Base-by-base conservation (phyloP, 345 rosid genomes). In the Lumnitzera littorea region DNA sequence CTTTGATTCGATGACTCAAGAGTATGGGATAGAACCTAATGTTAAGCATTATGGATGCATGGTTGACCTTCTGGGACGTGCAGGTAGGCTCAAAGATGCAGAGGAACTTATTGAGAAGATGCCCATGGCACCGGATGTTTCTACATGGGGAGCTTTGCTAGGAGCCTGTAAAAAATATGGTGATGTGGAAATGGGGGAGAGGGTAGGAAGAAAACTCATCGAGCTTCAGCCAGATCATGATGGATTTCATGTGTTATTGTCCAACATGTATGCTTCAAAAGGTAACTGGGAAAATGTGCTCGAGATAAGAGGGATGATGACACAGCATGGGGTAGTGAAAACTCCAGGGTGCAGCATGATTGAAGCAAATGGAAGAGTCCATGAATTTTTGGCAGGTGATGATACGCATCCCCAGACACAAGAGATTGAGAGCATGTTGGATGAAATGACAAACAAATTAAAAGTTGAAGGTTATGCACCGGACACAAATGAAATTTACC, bases 321-420 rank as follows among this genome's bases (percentile, higher is more conserved):
- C n/a, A 53, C 74, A 67, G 51, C 70, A 60, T 53, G 70, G 76
- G n/a, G 67, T 81, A 70, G 48, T 72, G 58, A 81, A 78, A 63
- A 60, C 67, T 51, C 83, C 86, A 2, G 83, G 81, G 24, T 76
- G 79, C 48, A 81, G 81, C 74, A 71, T 74, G 77, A 76, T 78
- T 63, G 71, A 75, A 59, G 74, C 60, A 17, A 68, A 79, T 64
- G 80, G 83, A 58, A 64, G 11, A 43, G 72, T 72, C 31, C 80
- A 72, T 53, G 83, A 75, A 52, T 78, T 78, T 50, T 63, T 75
- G 10, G 75, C 76, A 24, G 79, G 79, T 24, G 82, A 74, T 65
- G 72, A 48, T 15, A 62, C 74, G 17, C 82, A 74, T 53, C 72
- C 74, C 1, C 69, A 52, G 50, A 67, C 66, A 47, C 63, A 60